These are phyloP conservation scores for Pythium chondricola DNA, from an alignment of 352 stramenopile genomes.

Conservation along the genomic window DNA sequence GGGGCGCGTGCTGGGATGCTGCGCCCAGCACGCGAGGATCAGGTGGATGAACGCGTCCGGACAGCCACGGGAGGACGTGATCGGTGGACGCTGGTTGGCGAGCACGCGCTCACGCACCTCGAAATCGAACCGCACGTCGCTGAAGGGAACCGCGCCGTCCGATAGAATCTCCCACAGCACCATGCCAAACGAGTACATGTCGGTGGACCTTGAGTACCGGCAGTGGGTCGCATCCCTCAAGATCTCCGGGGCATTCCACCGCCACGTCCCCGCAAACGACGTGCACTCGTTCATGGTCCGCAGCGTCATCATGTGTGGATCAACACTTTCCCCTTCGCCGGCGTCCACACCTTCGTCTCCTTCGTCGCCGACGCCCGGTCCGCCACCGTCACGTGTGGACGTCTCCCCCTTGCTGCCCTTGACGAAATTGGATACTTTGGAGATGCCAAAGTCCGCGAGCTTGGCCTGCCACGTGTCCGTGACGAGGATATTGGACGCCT, in stretches of 20 bases:
- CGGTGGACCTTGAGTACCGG: constrained; percentile 49
- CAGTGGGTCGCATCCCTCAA: constrained; percentile 58
- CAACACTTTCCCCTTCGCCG: background rate
- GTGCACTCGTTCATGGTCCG: constrained; percentile 50
- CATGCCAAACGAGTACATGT: constrained; percentile 77
- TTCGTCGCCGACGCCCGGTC: constrained; percentile 29
- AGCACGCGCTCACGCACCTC: constrained; percentile 61
- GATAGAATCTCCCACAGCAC: constrained; percentile 65
- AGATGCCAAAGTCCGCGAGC: constrained; percentile 35
- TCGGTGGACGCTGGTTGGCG: constrained; percentile 39
- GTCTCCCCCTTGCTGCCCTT: constrained; percentile 22
- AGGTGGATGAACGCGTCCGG: constrained; percentile 46
- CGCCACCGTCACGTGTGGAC: no score
- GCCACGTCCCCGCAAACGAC: constrained; percentile 63
- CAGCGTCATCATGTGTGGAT: constrained; percentile 21
- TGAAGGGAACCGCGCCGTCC: constrained; percentile 55
- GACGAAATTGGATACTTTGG: constrained; percentile 23
- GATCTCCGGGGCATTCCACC: constrained; percentile 67
- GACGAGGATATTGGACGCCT: constrained; percentile 68
- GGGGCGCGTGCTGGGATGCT: constrained; percentile 33
- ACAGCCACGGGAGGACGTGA: constrained; percentile 38
- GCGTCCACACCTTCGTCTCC: constrained; percentile 2
- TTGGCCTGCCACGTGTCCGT: constrained; percentile 70
- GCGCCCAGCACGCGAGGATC: constrained; percentile 59
- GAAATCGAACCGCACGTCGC: constrained; percentile 61